phyloP scores from a whole-genome alignment of 2,329 filamentous ascomycete genomes.

The Trichoderma sp. region DNA sequence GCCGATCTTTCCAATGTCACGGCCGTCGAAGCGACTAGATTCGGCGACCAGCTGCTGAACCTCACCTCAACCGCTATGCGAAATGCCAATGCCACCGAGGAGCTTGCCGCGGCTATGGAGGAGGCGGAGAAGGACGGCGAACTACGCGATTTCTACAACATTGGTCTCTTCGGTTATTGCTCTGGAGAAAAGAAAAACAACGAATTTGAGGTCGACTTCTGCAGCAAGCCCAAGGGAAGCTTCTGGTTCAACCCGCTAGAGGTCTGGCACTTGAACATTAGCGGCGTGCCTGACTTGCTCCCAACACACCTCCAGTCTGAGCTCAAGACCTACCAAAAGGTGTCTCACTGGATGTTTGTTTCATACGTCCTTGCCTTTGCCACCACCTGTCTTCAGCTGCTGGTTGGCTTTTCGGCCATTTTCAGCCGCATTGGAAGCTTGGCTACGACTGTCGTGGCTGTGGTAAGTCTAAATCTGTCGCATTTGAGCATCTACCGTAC shows the following conservation, averaged over 20 bases:
- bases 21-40: not conserved
- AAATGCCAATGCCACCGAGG: not conserved
- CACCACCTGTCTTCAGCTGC: not conserved
- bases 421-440: slow-evolving; percentile 12
- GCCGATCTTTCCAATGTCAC: slow-evolving; percentile 16
- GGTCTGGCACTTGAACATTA: slow-evolving; percentile 12
- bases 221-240: slow-evolving; percentile 9
- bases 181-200: not conserved
- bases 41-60: slow-evolving; percentile 2
- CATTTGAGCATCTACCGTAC: no score
- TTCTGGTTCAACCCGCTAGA: slow-evolving; percentile 18
- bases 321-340: slow-evolving; percentile 1
- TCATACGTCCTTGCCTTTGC: slow-evolving; percentile 9
- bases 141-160: slow-evolving; percentile 10
- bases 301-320: slow-evolving; percentile 7
- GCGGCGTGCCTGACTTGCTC: slow-evolving; percentile 1
- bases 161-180: slow-evolving; percentile 14
- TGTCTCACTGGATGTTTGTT: slow-evolving; percentile 20
- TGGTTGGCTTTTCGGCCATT: slow-evolving; percentile 10
- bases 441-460: not conserved
- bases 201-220: not conserved
- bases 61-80: not conserved
- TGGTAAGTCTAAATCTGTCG: not conserved
- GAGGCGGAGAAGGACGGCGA: not conserved
- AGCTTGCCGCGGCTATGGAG: slow-evolving; percentile 8